Evolutionary conservation across 1,284 basidiomycete species (phyloP), one percentile per base, ranked within the genome.

Genomic region (Pseudozyma thailandica): DNA sequence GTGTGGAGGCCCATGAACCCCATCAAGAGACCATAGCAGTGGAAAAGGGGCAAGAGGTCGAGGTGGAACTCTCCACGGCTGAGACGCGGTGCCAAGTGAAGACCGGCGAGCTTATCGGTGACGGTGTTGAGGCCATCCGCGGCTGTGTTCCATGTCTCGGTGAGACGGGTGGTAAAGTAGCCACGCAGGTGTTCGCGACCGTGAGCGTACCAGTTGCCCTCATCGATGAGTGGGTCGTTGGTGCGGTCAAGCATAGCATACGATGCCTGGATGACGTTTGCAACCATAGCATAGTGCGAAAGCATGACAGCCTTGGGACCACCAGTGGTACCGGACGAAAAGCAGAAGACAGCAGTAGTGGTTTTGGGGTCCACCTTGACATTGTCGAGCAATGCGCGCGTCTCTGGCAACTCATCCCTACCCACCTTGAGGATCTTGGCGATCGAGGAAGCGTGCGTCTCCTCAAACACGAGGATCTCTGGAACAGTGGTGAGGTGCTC

Each of bases 21-120:
- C 48, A 77, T 78, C 23, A 82, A 39, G 20, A 82, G 64, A 10
- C 80, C 80, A 52, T 82, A 82, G 61, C 79, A 81, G 69, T 82
- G 80, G 69, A 81, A 82, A 39, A 78, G 75, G 2, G 80, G 80
- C 46, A 82, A 53, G 21, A 82, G 49, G 21, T 72, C 76, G 16
- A 80, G 51, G 49, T 82, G 80, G 57, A 82, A 74, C 48, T 81
- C 75, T 44, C 68, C 63, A 15, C 59, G 55, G 37, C 47, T 55
- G n/a, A 61, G 48, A 47, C 63, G 64, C 25, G 64, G 60, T 7
- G 59, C 58, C 21, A 66, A 44, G 16, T 64, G 57, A 7, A 72
- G 6, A 21, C 62, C 69, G 5, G 46, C 51, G 33, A 66, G 31
- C 51, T 62, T 51, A 26, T 58, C 58, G 21, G 62, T 72, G 23